Conservation (phyloP, 2,329 filamentous ascomycete species). For the Thermothelomyces thermophilus region DNA sequence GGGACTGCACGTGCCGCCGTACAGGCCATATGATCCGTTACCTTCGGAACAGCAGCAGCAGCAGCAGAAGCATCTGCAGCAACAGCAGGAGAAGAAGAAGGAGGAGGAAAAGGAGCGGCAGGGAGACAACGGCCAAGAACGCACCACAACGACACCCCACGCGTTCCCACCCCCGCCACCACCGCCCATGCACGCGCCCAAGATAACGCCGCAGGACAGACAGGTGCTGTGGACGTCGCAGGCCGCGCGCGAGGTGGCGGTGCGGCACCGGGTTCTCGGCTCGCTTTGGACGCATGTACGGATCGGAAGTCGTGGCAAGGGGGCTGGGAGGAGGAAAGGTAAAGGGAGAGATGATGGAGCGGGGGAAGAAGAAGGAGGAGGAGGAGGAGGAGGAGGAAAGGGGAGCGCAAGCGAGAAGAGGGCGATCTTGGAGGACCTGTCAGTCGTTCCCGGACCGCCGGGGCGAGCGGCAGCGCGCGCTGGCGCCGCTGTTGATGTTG, state of each 20-base stretch:
- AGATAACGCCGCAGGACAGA: constrained; percentile 60
- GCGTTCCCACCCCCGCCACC: background rate
- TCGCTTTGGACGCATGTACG: constrained; percentile 51
- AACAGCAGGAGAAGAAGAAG: no score
- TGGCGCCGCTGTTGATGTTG: no score
- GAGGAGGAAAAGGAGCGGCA: no score
- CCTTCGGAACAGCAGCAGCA: no score
- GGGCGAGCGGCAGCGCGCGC: background rate
- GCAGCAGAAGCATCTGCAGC: no score
- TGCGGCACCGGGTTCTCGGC: constrained; percentile 32
- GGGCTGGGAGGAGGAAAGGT: no score
- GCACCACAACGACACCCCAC: no score
- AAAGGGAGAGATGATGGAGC: background rate
- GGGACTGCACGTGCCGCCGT: constrained; percentile 58
- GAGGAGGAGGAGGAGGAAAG: constrained; percentile 1
- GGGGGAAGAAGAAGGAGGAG: background rate
- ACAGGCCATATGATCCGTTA: constrained; percentile 27
- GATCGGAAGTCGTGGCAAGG: no score
- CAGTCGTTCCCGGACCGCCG: background rate
- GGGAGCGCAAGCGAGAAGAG: constrained; percentile 25
- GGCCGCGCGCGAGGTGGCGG: constrained; percentile 37
- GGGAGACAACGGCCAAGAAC: no score
- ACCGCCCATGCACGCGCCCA: constrained; percentile 55
- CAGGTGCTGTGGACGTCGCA: constrained; percentile 50
- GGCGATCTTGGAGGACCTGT: constrained; percentile 32